Base-by-base conservation (phyloP, 2,329 filamentous ascomycete species). In the Epichloe sp. region DNA sequence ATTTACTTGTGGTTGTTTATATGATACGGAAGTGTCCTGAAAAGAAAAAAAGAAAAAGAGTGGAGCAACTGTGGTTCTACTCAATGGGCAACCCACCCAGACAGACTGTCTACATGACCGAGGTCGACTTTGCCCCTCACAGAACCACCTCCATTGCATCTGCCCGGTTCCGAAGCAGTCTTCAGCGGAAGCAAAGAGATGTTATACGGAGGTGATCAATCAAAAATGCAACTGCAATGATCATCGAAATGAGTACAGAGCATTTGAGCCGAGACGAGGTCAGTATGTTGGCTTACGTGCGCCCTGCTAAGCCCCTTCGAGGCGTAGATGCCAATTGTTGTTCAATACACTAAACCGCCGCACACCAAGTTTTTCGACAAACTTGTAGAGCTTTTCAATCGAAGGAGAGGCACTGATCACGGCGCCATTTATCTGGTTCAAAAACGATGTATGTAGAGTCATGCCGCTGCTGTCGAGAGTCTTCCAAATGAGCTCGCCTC, bases 391-490 rank as follows among this genome's bases (percentile, higher is more conserved):
- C 80, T 91, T 56, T 86, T 93, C 68, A 74, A 79, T 55, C 67
- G 75, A 56, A 78, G 78, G 55, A 83, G 83, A 62, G 74, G 78
- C 61, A 82, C 82, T 64, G 78, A 84, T 60, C 83, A 88, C 66
- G 86, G 86, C 59, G 80, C 82, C 48, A 73, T 94, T 57, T 83
- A 79, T 66, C 72, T 94, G 53, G 83, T 79, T 48, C 87, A 94
- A 63, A 91, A 91, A 65, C 77, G 86, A 69, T 68, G 85, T 86
- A 74, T 55, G 77, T 63, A 11, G 12, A 6, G 42, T 45, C 19
- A 48, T 19, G 19, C 44, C 3, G 31, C 8, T 31, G 35, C 21
- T 19, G 11, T 41, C 47, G 11, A 34, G 5, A 43, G 26, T 4
- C 19, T 23, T 8, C 38, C 36, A 31, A 31, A 31, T 31, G 26